Evolutionary conservation across 75 land plant genomes (phyloP).

Genomic region (Pinus taeda): DNA sequence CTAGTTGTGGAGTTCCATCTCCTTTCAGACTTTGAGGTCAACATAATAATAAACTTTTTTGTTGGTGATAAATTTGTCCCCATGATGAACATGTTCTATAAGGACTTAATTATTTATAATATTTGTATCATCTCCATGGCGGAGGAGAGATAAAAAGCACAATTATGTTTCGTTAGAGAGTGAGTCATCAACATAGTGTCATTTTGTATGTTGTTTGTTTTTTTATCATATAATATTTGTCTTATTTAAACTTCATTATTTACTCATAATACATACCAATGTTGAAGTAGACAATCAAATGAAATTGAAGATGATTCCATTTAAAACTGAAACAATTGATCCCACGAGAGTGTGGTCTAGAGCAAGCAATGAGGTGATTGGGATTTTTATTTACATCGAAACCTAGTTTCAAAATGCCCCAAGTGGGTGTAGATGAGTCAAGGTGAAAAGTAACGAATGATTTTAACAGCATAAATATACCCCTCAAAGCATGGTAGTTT

Average conservation of each 20-base stretch:
- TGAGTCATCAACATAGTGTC: constrained; percentile 23
- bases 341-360: no score
- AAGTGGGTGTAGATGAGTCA: no score
- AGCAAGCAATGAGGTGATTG: no score
- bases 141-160: constrained; percentile 95
- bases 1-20: background rate
- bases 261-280: background rate
- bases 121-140: constrained; percentile 91
- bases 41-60: no score
- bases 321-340: no score
- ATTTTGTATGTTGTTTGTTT: background rate
- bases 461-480: no score
- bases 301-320: background rate
- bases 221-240: background rate
- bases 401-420: no score
- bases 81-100: constrained; percentile 54
- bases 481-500: no score
- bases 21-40: no score
- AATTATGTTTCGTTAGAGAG: constrained; percentile 97
- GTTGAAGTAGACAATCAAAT: background rate
- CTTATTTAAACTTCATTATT: background rate
- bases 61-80: no score
- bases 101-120: constrained; percentile 90
- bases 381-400: no score
- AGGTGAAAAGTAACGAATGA: no score